Evolutionary conservation across 129 eudicot species (phyloP), one percentile per base, ranked within the genome.

Genomic region (Lactuca sativa): DNA sequence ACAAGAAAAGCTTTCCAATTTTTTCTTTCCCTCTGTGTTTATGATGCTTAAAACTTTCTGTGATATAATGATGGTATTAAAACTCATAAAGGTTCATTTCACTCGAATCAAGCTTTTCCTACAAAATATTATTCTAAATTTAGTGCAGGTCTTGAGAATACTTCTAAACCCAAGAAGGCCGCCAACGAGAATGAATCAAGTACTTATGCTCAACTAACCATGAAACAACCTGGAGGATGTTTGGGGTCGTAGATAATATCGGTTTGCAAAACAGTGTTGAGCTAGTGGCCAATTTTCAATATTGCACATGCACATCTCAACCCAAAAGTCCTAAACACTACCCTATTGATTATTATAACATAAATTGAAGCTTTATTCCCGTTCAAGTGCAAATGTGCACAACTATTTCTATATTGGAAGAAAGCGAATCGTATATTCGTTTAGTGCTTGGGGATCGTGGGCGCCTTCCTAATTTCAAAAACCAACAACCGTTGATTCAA

Each of bases 361-460:
- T 25, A 21, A 9, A 16, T 21, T 56, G 34, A 4, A 25, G 62
- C 33, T 56, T 56, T 5, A 56, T 16, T 36, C 0, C 37, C 4
- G 0, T 58, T 9, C 6, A 9, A 56, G 34, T 17, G n/a, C 31
- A 21, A 56, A 9, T 30, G 14, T 21, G 34, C 62, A 18, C 14
- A 21, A 56, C 14, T 6, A 56, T 5, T 17, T 56, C 37, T 21
- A 56, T 2, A 4, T 58, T 31, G 62, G 36, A 58, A 40, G 62
- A 30, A 30, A 58, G 40, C 15, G 7, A 58, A 18, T 58, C 6
- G 4, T 9, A 57, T 54, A 16, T 18, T 33, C 37, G 3, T 30
- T 58, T 30, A 30, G 62, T 57, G 62, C 36, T 57, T 18, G 62
- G 14, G 62, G 36, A 8, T 57, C 6, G 40, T 58, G 63, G 63